Base-by-base conservation (phyloP, 148 eudicot genomes). In the Camellia lanceoleosa region DNA sequence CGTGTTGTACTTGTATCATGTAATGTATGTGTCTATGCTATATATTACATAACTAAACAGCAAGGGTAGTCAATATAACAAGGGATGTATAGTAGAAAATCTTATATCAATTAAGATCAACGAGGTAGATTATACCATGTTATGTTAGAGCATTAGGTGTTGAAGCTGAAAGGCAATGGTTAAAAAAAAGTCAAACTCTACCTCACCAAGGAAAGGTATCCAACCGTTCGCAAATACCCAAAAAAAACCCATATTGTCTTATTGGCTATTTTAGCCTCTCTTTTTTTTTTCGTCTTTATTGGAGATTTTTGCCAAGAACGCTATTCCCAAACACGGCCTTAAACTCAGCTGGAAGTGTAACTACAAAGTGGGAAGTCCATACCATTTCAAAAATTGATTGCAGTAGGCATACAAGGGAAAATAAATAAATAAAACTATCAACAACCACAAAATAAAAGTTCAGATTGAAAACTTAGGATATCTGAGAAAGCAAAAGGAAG, bases 401-500 rank as follows among this genome's bases (percentile, higher is more conserved):
- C 71, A 52, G 41, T 9, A 38, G 38, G 46, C n/a, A 3, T 16
- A 51, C 3, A 12, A 11, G 5, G 18, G n/a, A 7, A 11, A 23
- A 10, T 8, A 42, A 56, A 55, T 15, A 52, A 11, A 15, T 6
- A 43, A 67, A 54, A 8, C 46, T 54, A 23, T 52, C 19, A 56
- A 66, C 3, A 66, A 51, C 5, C 62, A 54, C 52, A 49, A 18
- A 43, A 62, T 42, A 74, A 30, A 66, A 18, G n/a, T 23, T 30
- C 62, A 77, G 62, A 64, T 19, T 19, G 42, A 61, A 73, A 20
- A 11, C 13, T 23, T 10, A 43, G 16, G 16, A 52, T 19, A 74
- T n/a, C 43, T 3, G 6, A 4, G n/a, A 74, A 58, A 55, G 72
- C 10, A 52, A 81, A 62, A 78, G 10, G 44, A 69, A 73, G 56